phyloP scores from a whole-genome alignment of 345 rosid species.

The Geranium brycei region DNA sequence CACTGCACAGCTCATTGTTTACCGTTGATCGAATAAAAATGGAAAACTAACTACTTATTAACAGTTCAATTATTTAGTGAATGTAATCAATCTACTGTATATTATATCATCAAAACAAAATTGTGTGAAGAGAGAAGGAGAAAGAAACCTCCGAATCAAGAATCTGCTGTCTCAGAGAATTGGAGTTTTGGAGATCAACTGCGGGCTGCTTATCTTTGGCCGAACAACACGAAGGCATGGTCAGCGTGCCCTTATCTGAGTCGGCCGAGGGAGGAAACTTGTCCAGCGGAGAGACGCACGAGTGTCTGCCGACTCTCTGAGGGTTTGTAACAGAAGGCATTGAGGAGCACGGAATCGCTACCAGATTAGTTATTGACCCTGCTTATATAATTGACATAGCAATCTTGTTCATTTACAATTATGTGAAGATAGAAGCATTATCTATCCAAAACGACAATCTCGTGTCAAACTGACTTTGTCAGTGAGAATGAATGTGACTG shows the following conservation, averaged over 20 bases:
- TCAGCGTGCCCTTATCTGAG: constrained; percentile 13
- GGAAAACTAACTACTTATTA: background rate
- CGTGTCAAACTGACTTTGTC: too few relatives aligned
- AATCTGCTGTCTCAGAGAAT: constrained; percentile 15
- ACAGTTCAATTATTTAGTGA: background rate
- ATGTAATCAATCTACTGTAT: too few relatives aligned
- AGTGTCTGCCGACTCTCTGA: constrained; percentile 15
- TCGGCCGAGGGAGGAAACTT: constrained; percentile 24
- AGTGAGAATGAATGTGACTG: too few relatives aligned
- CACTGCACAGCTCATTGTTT: background rate
- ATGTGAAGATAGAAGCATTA: background rate
- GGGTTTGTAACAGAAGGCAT: constrained; percentile 18
- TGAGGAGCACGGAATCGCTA: constrained; percentile 17
- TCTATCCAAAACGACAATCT: too few relatives aligned
- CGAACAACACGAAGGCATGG: constrained; percentile 11
- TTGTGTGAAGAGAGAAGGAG: background rate
- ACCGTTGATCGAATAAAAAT: too few relatives aligned
- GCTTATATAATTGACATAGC: constrained; percentile 10
- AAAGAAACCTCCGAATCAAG: constrained; percentile 28
- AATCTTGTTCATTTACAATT: background rate
- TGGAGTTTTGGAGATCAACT: constrained; percentile 7
- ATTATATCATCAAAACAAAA: background rate
- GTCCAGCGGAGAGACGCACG: constrained; percentile 20
- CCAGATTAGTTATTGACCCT: constrained; percentile 33
- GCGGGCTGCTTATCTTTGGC: constrained; percentile 10